Evolutionary conservation across 2,329 filamentous ascomycete species (phyloP), one percentile per base, ranked within the genome.

Genomic region (Curvularia sp.): DNA sequence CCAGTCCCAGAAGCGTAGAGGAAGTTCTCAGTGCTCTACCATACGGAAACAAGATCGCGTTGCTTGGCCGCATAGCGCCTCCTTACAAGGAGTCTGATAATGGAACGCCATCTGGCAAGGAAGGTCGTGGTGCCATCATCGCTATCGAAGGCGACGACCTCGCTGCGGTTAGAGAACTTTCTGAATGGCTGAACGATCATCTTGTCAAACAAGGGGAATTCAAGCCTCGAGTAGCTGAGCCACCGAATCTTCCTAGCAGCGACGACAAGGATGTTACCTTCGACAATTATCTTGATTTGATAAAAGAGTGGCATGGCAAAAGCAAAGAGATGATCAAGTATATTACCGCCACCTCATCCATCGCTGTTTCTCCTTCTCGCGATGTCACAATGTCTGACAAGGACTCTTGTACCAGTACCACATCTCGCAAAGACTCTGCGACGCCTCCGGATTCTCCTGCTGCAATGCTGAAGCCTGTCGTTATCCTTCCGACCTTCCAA

Each of bases 401-500:
- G n/a, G 60, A 54, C 10, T 57, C 61, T 1, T 59, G 57, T 1
- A 58, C 61, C 10, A 52, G 61, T 3, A 18, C 46, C 10, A 43
- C 36, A 3, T 46, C 58, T 12, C 53, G 64, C 51, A 68, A 67
- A 48, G 67, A 70, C 48, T 68, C 68, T 15, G 56, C 59, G 25
- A 65, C 64, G 13, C 58, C 45, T 49, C 41, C 66, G 10, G 32
- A 43, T 59, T 55, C 49, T 18, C 54, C 51, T 12, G 25, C 25
- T 25, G 61, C 34, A 50, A 60, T 56, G 28, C 46, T 58, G 8
- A 81, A 89, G 1, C 92, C 92, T 0, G 85, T 97, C 25, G 88
- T 93, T 3, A 80, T 97, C 19, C 82, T 97, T 27, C 87, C 89
- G 0, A 85, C 90, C 21, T 97, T 92, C 77, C 92, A 92, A 60